Base-by-base conservation (phyloP, 139 green algal genomes). In the Raphidocelis subcapitata region DNA sequence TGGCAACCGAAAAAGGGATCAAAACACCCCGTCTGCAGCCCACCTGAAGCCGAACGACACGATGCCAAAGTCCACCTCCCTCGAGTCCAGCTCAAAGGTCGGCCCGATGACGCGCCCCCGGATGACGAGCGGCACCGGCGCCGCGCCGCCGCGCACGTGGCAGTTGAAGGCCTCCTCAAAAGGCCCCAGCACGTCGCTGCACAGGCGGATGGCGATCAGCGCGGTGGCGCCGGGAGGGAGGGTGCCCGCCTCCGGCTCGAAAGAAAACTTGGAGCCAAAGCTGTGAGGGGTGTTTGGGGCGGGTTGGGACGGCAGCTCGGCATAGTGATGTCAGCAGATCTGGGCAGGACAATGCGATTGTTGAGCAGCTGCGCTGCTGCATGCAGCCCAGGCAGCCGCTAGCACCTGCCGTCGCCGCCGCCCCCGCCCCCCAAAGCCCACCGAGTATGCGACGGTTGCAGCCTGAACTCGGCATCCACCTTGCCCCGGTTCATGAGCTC, bases 21-120 rank as follows among this genome's bases (percentile, higher is more conserved):
- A n/a, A n/a, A n/a, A n/a, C n/a, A n/a, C n/a, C n/a, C n/a, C n/a
- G n/a, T n/a, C n/a, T 61, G 54, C 54, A 14, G 2, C 77, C 3
- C 47, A 90, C 82, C 81, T 84, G 85, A 93, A 96, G 20, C 91
- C 90, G 65, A 85, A 93, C 20, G 84, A 84, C 31, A 92, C 85
- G 14, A 90, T 62, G 15, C 88, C 86, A 76, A 88, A 96, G 74
- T 94, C 86, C 28, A 96, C 68, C n/a, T 44, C 60, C 12, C 85
- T 37, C 15, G 66, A 61, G 73, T 92, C 84, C 41, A 94, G 52
- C 65, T 81, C 63, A 59, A 87, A 94, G 20, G 80, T 85, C 1
- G 91, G 91, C 32, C 86, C 91, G 18, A 88, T 74, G 46, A 94
- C 85, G 5, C 67, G 52, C 10, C 91, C 91, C 55, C 81, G 84